Base-by-base conservation (phyloP, 495 filamentous ascomycete species). In the Clavariopsis aquatica region DNA sequence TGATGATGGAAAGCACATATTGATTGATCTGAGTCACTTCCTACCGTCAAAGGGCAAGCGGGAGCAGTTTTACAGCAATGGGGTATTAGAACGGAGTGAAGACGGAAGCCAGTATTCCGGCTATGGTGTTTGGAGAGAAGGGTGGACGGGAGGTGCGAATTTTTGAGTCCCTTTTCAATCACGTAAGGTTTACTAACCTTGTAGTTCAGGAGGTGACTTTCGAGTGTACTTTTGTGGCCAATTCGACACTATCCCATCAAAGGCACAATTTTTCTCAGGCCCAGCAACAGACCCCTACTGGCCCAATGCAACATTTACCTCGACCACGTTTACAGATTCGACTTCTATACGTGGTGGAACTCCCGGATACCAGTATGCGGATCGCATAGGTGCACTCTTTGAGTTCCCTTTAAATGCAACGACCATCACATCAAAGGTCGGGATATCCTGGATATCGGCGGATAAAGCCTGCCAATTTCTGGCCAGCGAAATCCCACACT, bases 161-260 rank as follows among this genome's bases (percentile, higher is more conserved):
- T 17, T n/a, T n/a, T 5, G 12, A 34, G 12, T 6, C 12, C 31
- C 12, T 6, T 6, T 10, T 43, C 38, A 43, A 9, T n/a, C 3
- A 17, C 13, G n/a, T 3, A 15, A 43, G 3, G 15, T 17, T 2
- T 43, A n/a, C 38, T 43, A 7, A 43, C 6, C n/a, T 15, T 43
- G 13, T 15, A 10, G 2, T 43, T 3, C 13, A 43, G 38, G 38
- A 17, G 63, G 66, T 3, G 59, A 64, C 13, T 68, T 65, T 34
- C 71, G 65, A n/a, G 62, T 70, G 1, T 75, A 71, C 46, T 72
- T 75, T 47, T 75, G 70, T 46, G 72, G 65, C 9, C 62, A 74
- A 27, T 75, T 72, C 46, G 73, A 73, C 1, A 22, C 41, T 17
- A 31, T 62, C 5, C 71, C 73, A 12, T 52, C 62, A 26, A 29